Evolutionary conservation across 2,329 filamentous ascomycete genomes (phyloP).

Genomic region (Sarocladium kiliense): DNA sequence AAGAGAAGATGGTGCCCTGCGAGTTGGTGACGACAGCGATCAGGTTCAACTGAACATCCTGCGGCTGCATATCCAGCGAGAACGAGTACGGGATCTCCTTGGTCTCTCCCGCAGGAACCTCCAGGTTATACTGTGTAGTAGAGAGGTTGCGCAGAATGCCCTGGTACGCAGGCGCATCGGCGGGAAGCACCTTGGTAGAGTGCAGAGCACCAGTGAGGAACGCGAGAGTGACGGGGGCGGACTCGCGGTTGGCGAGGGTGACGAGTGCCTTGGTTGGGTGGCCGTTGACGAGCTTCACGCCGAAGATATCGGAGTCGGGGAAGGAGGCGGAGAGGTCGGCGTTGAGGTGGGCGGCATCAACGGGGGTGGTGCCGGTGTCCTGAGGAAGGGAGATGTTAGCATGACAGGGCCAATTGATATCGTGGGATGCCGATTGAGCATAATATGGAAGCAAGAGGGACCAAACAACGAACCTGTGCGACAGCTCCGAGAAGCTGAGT

Average conservation of each 20-base stretch:
- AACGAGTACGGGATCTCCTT: constrained; percentile 79
- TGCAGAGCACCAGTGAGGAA: constrained; percentile 73
- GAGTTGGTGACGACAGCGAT: constrained; percentile 66
- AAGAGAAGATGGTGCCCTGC: constrained; percentile 66
- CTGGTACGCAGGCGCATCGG: constrained; percentile 36
- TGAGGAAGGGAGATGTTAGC: constrained; percentile 9
- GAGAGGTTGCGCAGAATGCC: constrained; percentile 81
- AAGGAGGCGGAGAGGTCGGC: constrained; percentile 61
- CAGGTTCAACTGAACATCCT: constrained; percentile 77
- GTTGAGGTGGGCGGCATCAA: constrained; percentile 36
- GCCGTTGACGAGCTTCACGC: constrained; percentile 93
- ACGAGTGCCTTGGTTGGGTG: constrained; percentile 77
- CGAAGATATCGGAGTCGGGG: constrained; percentile 76
- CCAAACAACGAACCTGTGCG: constrained; percentile 44
- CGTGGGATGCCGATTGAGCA: background rate
- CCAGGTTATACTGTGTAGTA: constrained; percentile 64
- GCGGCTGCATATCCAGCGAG: constrained; percentile 85
- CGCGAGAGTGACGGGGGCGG: constrained; percentile 65
- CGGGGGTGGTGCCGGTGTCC: constrained; percentile 17
- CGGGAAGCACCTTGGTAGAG: constrained; percentile 46
- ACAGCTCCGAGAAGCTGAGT: constrained; percentile 61
- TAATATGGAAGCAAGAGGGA: background rate
- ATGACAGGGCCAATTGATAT: constrained; percentile 1
- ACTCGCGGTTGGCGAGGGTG: constrained; percentile 80
- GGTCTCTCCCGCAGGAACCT: constrained; percentile 70